These are phyloP conservation scores for Aspergillus fijiensis DNA, from an alignment of 2,329 filamentous ascomycete species.

Conservation along the genomic window DNA sequence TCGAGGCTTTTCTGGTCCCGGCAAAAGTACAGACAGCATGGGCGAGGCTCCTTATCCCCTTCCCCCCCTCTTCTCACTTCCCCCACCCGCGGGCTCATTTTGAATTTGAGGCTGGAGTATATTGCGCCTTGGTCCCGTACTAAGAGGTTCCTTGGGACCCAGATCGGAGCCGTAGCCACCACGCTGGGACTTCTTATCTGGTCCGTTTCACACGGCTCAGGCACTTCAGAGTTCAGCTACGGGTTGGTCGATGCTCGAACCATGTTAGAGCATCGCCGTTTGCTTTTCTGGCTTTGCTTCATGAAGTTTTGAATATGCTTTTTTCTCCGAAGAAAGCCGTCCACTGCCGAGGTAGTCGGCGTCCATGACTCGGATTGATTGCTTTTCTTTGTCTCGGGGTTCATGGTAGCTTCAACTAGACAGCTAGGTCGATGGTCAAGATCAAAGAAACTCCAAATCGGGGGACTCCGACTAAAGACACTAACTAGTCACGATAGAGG, in stretches of 20 bases:
- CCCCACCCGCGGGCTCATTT: neutral
- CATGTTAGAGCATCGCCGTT: neutral
- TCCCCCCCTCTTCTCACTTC: neutral
- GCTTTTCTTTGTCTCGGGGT: slow-evolving; percentile 5
- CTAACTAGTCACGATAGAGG: neutral
- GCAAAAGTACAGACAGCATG: neutral
- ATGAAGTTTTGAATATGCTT: neutral
- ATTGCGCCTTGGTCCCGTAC: neutral
- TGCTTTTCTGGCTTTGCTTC: neutral
- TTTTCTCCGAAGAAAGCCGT: neutral
- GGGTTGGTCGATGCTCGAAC: neutral
- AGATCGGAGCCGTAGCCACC: slow-evolving; percentile 4
- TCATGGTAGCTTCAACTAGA: neutral
- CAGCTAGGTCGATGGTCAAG: neutral
- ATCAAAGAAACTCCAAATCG: neutral
- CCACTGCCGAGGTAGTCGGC: neutral
- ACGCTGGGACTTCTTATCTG: slow-evolving; percentile 3
- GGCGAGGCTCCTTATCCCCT: neutral
- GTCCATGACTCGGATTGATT: neutral
- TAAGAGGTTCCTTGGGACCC: neutral
- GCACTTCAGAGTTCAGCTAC: neutral
- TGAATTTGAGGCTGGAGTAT: slow-evolving; percentile 1
- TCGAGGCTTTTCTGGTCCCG: neutral
- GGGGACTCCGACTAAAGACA: neutral
- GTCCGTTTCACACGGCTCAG: slow-evolving; percentile 4